Base-by-base conservation (phyloP, 169 alveolate genomes). In the Eimeria necatrix region DNA sequence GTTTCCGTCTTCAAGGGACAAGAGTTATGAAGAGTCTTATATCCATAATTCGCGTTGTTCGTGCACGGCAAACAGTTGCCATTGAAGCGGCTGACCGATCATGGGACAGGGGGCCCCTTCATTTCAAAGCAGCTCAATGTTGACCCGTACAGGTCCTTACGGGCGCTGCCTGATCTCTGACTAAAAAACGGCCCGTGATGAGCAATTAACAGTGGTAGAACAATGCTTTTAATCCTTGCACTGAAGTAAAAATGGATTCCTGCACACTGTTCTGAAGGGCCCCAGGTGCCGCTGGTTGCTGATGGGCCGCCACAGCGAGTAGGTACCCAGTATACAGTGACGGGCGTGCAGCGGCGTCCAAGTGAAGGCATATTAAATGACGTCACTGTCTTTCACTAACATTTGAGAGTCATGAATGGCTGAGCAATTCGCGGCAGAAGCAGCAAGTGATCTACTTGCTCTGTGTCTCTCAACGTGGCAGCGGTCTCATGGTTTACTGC, bases 261-360 rank as follows among this genome's bases (percentile, higher is more conserved):
- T 73, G 53, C 32, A 7, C 10, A 24, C 53, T 9, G 56, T 26
- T 26, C 59, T 56, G 53, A 73, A 83, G 91, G 52, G 91, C 53
- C 76, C 53, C 53, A 52, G 91, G 5, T 5, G 73, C 91, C 53
- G 53, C 91, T 32, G 76, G 73, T 83, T 68, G 73, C 53, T 52
- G 41, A 22, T 32, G 91, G 91, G 91, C 91, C 91, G 91, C 76
- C 73, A 56, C 74, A 12, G 32, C 14, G 76, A 83, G 76, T 53
- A 24, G 41, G 41, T 32, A 32, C 41, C 41, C 41, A 32, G 41
- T 32, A 51, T 32, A 4, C 32, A 48, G 86, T 76, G n/a, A 20
- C 86, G 48, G 32, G 52, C 61, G 64, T n/a, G 10, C 20, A n/a
- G 86, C 86, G 51, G 14, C 52, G 86, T 76, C 20, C 51, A 48